These are phyloP conservation scores for Candida maesae DNA, from an alignment of 805 yeast genomes.

Conservation along the genomic window DNA sequence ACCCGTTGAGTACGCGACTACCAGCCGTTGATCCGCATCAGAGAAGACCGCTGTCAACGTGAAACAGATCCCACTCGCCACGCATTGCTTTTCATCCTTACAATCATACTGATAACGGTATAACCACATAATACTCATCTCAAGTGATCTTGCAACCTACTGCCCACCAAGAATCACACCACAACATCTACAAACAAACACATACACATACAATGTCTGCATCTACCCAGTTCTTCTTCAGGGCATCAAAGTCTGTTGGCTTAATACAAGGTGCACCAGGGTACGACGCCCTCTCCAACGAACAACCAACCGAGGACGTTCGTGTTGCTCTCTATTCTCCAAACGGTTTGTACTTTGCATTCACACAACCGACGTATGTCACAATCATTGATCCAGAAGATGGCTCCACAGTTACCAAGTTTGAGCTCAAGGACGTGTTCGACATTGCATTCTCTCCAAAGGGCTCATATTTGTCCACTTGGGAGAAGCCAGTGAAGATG, in stretches of 20 bases:
- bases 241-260: conserved; percentile 55
- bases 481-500: conserved; percentile 81
- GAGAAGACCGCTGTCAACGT: too few relatives aligned
- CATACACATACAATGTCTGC: conserved; percentile 18
- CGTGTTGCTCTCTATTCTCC: conserved; percentile 65
- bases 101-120: too few relatives aligned
- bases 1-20: too few relatives aligned
- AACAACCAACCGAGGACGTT: conserved; percentile 41
- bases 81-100: too few relatives aligned
- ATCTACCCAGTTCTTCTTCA: conserved; percentile 31
- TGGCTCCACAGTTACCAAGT: conserved; percentile 42
- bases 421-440: conserved; percentile 63
- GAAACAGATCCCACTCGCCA: too few relatives aligned
- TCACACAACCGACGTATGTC: conserved; percentile 62
- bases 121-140: too few relatives aligned
- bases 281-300: conserved; percentile 28
- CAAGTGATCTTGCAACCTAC: too few relatives aligned
- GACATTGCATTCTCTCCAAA: conserved; percentile 87
- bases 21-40: too few relatives aligned
- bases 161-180: too few relatives aligned
- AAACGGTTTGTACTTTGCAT: conserved; percentile 66
- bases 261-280: conserved; percentile 45
- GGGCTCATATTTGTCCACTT: conserved; percentile 77
- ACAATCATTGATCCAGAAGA: conserved; percentile 52
- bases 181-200: neutral